Conservation (phyloP, 2,329 filamentous ascomycete genomes). For the Penicillium sp. region DNA sequence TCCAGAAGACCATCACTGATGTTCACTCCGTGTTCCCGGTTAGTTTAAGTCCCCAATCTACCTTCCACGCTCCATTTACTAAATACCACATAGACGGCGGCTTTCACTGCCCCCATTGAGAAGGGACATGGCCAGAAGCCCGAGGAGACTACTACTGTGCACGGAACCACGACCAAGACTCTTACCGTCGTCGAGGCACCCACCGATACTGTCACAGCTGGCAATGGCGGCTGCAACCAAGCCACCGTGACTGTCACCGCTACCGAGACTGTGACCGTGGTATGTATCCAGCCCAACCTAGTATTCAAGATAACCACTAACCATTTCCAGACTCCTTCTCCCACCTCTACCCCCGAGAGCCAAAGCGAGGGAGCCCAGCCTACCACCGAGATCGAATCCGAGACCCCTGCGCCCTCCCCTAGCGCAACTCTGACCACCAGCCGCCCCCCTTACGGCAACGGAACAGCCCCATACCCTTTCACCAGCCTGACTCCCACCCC, state of each 20-base stretch:
- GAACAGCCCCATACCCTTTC: conserved; percentile 15
- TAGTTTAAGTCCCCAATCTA: background rate
- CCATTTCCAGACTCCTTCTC: conserved; percentile 1
- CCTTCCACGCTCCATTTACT: conserved; percentile 16
- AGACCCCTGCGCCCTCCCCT: conserved; percentile 4
- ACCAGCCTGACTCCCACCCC: conserved; percentile 11
- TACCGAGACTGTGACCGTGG: conserved; percentile 6
- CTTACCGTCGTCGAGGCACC: conserved; percentile 25
- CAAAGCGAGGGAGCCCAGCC: background rate
- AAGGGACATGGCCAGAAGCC: conserved; percentile 10
- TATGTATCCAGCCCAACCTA: background rate
- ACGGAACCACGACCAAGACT: conserved; percentile 32
- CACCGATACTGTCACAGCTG: conserved; percentile 12
- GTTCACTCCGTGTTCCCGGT: conserved; percentile 1
- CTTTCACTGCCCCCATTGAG: conserved; percentile 6
- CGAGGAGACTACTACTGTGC: conserved; percentile 29
- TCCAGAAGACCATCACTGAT: conserved; percentile 22
- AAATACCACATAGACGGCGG: conserved; percentile 4
- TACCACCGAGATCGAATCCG: conserved; percentile 7
- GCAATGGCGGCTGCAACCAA: background rate
- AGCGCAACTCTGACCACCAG: conserved; percentile 12
- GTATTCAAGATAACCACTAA: background rate
- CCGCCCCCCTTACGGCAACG: conserved; percentile 21
- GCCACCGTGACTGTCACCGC: conserved; percentile 7
- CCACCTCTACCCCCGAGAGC: background rate